Percentiles rank a stretch among this genome's conserved stretches.
Evolutionary conservation across 495 filamentous ascomycete species (phyloP).

Genomic region (Amorphotheca resinae): DNA sequence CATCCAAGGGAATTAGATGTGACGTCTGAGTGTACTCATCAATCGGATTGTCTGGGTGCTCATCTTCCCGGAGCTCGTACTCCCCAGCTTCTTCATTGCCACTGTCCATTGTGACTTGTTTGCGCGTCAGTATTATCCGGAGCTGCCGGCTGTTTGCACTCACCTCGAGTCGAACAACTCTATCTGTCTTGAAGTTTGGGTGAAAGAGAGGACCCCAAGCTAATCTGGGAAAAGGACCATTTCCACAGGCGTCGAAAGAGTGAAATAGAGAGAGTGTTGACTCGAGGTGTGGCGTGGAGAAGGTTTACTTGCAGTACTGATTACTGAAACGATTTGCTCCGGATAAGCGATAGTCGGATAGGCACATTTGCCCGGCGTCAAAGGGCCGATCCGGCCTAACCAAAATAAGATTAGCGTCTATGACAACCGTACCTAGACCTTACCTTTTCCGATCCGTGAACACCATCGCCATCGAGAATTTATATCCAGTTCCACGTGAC

Average conservation of each 20-base stretch:
- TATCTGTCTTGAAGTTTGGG: too few relatives aligned
- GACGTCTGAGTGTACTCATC: slow-evolving; percentile 11
- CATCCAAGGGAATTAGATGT: slow-evolving; percentile 14
- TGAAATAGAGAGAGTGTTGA: not conserved
- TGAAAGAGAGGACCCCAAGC: too few relatives aligned
- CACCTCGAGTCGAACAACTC: not conserved
- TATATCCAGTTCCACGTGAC: not conserved
- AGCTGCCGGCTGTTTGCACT: not conserved
- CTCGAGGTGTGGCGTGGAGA: too few relatives aligned
- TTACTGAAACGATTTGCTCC: too few relatives aligned
- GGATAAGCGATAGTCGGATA: too few relatives aligned
- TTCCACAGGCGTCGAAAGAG: too few relatives aligned
- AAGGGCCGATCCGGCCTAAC: too few relatives aligned
- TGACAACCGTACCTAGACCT: too few relatives aligned
- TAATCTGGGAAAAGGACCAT: too few relatives aligned
- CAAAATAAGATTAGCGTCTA: too few relatives aligned
- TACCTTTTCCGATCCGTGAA: slow-evolving; percentile 1
- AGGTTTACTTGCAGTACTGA: too few relatives aligned
- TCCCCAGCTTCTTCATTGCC: slow-evolving; percentile 9
- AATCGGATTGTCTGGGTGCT: slow-evolving; percentile 20
- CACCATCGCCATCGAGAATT: not conserved
- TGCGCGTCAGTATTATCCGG: not conserved
- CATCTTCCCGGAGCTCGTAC: slow-evolving; percentile 3
- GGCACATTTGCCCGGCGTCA: too few relatives aligned
- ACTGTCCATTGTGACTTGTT: not conserved